A percentile compares a stretch with the other conserved stretches of the same genome.
These are phyloP conservation scores for Plasmodium chabaudi DNA, from an alignment of 169 alveolate species.

Conservation along the genomic window DNA sequence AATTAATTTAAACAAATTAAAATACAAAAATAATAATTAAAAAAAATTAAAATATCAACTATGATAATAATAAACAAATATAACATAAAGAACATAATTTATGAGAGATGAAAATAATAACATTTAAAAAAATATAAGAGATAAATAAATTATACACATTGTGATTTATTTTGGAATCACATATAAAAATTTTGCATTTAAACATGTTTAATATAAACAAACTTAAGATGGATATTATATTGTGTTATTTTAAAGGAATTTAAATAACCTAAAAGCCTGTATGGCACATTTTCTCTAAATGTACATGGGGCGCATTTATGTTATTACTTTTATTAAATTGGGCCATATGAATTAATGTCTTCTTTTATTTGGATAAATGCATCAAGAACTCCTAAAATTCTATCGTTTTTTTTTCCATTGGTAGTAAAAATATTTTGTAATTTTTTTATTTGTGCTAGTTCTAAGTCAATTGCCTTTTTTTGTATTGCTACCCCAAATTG, in stretches of 20 bases:
- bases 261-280: not conserved
- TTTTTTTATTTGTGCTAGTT: conserved; percentile 78
- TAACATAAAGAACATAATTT: conserved; percentile 10
- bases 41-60: not conserved
- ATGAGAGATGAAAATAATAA: conserved; percentile 11
- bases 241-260: conserved; percentile 1
- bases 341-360: conserved; percentile 84
- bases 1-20: conserved; percentile 13
- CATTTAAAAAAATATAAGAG: not conserved
- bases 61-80: conserved; percentile 3
- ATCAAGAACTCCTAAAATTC: conserved; percentile 85
- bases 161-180: conserved; percentile 9
- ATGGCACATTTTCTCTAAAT: not conserved
- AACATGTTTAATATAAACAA: conserved; percentile 3
- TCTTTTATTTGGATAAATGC: conserved; percentile 83
- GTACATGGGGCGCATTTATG: not conserved
- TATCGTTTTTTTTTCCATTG: conserved; percentile 85
- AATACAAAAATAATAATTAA: not conserved
- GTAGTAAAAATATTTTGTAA: conserved; percentile 71
- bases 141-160: conserved; percentile 9
- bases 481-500: conserved; percentile 86
- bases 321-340: conserved; percentile 69
- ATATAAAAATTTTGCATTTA: conserved; percentile 3
- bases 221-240: conserved; percentile 2
- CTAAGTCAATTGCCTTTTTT: conserved; percentile 85